A percentile compares a stretch with the other conserved stretches of the same genome.
These are phyloP conservation scores for Rhizophagus sp. DNA, from an alignment of 192 early-diverging fungal genomes.

Conservation along the genomic window DNA sequence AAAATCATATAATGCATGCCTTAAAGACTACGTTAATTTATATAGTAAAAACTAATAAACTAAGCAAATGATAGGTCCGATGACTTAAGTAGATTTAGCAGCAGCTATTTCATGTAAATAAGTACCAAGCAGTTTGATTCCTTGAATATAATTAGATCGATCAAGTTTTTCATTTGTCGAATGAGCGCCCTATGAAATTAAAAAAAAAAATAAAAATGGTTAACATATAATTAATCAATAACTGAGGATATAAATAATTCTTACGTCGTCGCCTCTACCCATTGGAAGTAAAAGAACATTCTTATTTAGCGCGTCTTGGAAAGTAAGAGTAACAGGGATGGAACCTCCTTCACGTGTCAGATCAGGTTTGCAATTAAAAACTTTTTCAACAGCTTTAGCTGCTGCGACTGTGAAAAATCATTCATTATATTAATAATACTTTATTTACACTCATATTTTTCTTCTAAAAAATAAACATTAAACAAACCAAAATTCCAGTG, in stretches of 20 bases:
- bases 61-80: too few species aligned
- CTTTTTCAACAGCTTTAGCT: constrained; percentile 84
- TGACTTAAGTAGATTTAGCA: neutral
- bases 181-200: constrained; percentile 76
- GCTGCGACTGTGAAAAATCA: constrained; percentile 66
- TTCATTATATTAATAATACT: neutral
- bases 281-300: constrained; percentile 94
- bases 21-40: too few species aligned
- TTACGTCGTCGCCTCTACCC: constrained; percentile 84
- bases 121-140: constrained; percentile 90
- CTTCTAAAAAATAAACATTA: neutral
- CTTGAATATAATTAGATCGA: constrained; percentile 88
- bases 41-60: too few species aligned
- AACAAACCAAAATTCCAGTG: constrained; percentile 86
- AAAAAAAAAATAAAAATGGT: neutral
- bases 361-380: constrained; percentile 93
- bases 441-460: neutral
- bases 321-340: constrained; percentile 96
- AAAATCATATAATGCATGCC: too few species aligned
- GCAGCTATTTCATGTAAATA: constrained; percentile 88
- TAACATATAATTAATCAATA: neutral
- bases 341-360: constrained; percentile 97
- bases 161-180: constrained; percentile 98
- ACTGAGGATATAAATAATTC: neutral
- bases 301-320: constrained; percentile 92